Percentiles rank a stretch among this genome's conserved stretches.
phyloP scores from a whole-genome alignment of 139 green algal genomes.

The Asterochloris sp. region DNA sequence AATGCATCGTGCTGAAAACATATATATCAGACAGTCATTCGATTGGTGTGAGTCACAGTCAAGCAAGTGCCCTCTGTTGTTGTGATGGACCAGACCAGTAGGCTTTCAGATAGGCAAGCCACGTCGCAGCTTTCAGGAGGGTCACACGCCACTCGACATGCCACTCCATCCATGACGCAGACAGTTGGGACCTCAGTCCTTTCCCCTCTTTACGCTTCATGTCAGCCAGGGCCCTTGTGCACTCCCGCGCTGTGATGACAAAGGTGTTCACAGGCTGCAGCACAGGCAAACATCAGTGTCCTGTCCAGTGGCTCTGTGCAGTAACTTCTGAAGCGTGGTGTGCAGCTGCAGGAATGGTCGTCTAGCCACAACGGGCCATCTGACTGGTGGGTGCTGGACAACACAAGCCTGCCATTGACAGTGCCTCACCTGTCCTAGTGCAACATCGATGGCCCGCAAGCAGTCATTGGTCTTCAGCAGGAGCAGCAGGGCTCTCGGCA shows the following conservation, averaged over 20 bases:
- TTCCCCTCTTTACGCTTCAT: neutral
- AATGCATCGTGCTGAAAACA: too few relatives aligned
- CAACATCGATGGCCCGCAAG: slow-evolving; percentile 71
- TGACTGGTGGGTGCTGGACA: neutral
- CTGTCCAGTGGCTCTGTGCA: neutral
- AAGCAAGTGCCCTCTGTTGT: too few relatives aligned
- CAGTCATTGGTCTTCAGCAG: slow-evolving; percentile 97
- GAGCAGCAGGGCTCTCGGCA: slow-evolving; percentile 85
- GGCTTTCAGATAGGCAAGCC: slow-evolving; percentile 2
- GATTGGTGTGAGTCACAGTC: too few relatives aligned
- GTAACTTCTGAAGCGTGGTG: neutral
- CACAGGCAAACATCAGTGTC: neutral
- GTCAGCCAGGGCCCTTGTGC: slow-evolving; percentile 62
- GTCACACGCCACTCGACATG: slow-evolving; percentile 42
- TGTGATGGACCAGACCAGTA: too few relatives aligned
- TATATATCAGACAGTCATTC: too few relatives aligned
- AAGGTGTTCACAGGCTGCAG: slow-evolving; percentile 75
- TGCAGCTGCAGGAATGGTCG: neutral
- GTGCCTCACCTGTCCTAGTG: slow-evolving; percentile 40
- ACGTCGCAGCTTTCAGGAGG: slow-evolving; percentile 25
- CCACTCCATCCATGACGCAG: neutral
- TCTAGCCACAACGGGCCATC: neutral
- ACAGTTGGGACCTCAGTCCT: slow-evolving; percentile 14
- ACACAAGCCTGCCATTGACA: neutral
- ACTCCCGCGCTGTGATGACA: slow-evolving; percentile 80